Conservation (phyloP, 768 basidiomycete genomes). For the Boletus rubropictus region DNA sequence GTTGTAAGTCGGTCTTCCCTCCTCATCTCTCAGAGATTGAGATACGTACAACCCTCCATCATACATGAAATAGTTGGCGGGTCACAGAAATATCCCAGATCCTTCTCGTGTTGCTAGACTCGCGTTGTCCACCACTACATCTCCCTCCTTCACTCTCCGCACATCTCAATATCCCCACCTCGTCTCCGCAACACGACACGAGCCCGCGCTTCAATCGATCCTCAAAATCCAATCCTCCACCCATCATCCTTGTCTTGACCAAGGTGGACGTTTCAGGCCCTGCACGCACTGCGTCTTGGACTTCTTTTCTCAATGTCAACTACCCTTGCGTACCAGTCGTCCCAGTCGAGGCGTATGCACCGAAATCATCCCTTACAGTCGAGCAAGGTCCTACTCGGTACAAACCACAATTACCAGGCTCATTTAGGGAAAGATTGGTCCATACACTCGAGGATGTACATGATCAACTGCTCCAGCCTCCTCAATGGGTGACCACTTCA, state of each 20-base stretch:
- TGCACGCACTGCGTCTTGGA: constrained; percentile 59
- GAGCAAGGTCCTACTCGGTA: constrained; percentile 43
- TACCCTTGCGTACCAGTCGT: constrained; percentile 59
- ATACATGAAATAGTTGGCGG: constrained; percentile 63
- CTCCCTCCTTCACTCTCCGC: constrained; percentile 71
- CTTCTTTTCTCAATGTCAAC: constrained; percentile 45
- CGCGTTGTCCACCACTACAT: constrained; percentile 83
- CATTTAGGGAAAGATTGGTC: constrained; percentile 61
- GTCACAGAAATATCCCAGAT: constrained; percentile 90
- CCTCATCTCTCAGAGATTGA: constrained; percentile 1
- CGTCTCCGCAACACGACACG: background rate
- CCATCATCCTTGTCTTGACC: constrained; percentile 70
- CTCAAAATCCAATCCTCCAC: constrained; percentile 22
- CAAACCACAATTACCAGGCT: constrained; percentile 63
- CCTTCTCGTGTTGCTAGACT: constrained; percentile 81
- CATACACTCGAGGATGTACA: constrained; percentile 62
- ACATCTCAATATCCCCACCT: constrained; percentile 42
- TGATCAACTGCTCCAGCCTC: constrained; percentile 60
- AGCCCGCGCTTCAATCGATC: constrained; percentile 27
- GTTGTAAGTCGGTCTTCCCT: constrained; percentile 46
- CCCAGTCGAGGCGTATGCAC: constrained; percentile 71
- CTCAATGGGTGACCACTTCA: constrained; percentile 45
- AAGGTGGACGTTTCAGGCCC: constrained; percentile 84
- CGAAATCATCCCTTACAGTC: constrained; percentile 32
- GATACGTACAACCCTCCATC: background rate